Evolutionary conservation across 176 grass and related monocot species (phyloP), one percentile per base, ranked within the genome.

Genomic region (Phoenix dactylifera): DNA sequence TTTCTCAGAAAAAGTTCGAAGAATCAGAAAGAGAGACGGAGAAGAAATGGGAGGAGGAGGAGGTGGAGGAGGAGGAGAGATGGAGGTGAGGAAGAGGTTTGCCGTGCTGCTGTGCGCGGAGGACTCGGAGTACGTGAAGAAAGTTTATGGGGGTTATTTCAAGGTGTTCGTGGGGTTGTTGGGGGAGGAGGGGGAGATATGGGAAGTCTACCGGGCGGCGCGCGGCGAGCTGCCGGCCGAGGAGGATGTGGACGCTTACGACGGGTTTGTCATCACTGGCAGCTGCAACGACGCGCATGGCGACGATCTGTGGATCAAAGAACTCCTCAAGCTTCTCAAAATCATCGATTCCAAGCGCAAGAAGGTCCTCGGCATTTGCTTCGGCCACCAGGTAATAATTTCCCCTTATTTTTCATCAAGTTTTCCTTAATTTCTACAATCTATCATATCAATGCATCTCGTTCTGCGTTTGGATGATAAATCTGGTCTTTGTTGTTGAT

Each of bases 201-300:
- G 91, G 91, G 74, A 56, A 4, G 26, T 85, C 16, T 96, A 72
- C 83, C 72, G 80, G 48, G 91, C 83, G 53, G 64, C 54, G 49
- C 68, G 64, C 19, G 91, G 91, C 3, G 83, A 87, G 55, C 86
- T 96, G 4, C 91, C 91, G 0, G 7, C 56, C 0, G 54, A 59
- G 3, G 77, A 57, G 4, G 83, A 87, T 7, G 84, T 72, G 1
- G 91, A 77, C 0, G 28, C 1, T 0, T 50, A 86, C 28, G 83
- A 90, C 55, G 91, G 83, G 0, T 82, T 96, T 65, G 75, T 96
- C 24, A 76, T 96, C 62, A 87, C 91, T 0, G 91, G 91, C 0
- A 96, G 91, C 91, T 96, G 91, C 71, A 79, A 74, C 68, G 91
- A 96, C 73, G 91, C 91, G 4, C 86, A 96, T 67, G 62, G 60